Evolutionary conservation across 208 protist genomes (phyloP), one percentile per base, ranked within the genome.

Genomic region (Sergeia podlipaevii): DNA sequence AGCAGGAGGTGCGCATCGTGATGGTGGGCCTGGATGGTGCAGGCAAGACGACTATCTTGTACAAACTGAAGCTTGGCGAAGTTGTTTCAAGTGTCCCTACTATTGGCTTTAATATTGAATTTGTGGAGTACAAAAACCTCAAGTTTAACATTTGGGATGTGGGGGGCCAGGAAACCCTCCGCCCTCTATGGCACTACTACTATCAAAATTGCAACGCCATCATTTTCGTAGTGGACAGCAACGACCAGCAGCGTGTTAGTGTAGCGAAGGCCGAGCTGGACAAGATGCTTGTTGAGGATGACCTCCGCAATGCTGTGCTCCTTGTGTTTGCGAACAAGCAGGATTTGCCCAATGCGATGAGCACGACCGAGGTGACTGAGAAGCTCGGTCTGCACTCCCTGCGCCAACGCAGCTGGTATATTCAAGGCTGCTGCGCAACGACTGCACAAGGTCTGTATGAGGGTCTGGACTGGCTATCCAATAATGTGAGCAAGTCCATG

Each of bases 261-360:
- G 79, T 95, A 43, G 96, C 96, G 2, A 65, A 78, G 18, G 83
- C 85, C 8, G 97, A 98, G 64, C 75, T 99, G 23, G 85, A 97
- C 46, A 96, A 89, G 57, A 96, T 99, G 86, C 59, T 99, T n/a
- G 64, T 77, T 5, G 97, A 99, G 69, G 96, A 99, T 48, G 96
- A 99, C 66, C 91, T 99, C 13, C 76, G 92, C 45, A 96, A 98
- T 53, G 95, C 96, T 5, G 66, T 89, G 4, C 68, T 99, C 8
- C 89, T 99, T 3, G 96, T 99, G 4, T 99, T 99, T 51, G 98
- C 98, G n/a, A 99, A 99, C 93, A 99, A 99, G 78, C 97, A 99
- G 77, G 97, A 99, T 85, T 61, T 99, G 29, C 96, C 97, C 27
- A 98, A 99, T 70, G 97, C 97, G 11, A 98, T 99, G 89, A 93